phyloP scores from a whole-genome alignment of 768 basidiomycete genomes.

The Termitomyces sp. region DNA sequence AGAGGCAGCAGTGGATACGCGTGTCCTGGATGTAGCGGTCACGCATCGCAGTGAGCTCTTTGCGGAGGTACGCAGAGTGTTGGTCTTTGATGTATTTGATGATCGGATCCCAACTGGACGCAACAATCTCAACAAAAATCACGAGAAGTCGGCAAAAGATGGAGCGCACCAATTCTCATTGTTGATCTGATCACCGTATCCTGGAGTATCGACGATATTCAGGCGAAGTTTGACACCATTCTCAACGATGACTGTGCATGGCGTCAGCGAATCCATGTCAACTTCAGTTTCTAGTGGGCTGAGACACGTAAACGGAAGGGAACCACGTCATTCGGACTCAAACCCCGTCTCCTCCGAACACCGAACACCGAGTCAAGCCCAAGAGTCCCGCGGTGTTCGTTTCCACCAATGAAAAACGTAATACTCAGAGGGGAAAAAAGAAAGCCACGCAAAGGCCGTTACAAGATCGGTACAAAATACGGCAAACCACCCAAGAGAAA shows the following conservation, averaged over 20 bases:
- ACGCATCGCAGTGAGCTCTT: conserved; percentile 97
- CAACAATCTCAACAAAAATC: neutral
- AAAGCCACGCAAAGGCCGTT: neutral
- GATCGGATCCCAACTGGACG: conserved; percentile 93
- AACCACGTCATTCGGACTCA: neutral
- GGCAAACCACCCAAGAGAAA: neutral
- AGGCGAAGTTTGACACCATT: conserved; percentile 92
- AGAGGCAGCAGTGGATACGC: conserved; percentile 95
- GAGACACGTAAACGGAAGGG: conserved; percentile 6
- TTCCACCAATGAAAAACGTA: neutral
- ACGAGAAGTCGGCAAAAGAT: neutral
- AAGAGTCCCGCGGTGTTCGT: neutral
- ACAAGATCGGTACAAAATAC: neutral
- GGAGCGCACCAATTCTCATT: conserved; percentile 88
- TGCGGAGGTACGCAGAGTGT: conserved; percentile 96
- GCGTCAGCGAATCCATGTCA: neutral
- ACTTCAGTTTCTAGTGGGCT: neutral
- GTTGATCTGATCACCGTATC: conserved; percentile 98
- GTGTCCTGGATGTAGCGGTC: conserved; percentile 99
- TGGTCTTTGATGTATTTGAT: conserved; percentile 99
- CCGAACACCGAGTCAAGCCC: neutral
- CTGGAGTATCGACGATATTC: conserved; percentile 98
- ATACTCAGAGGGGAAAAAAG: neutral
- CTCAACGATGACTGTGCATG: conserved; percentile 77
- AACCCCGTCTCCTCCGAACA: neutral